Conservation (phyloP, 345 rosid species). For the Pelargonium nanum region DNA sequence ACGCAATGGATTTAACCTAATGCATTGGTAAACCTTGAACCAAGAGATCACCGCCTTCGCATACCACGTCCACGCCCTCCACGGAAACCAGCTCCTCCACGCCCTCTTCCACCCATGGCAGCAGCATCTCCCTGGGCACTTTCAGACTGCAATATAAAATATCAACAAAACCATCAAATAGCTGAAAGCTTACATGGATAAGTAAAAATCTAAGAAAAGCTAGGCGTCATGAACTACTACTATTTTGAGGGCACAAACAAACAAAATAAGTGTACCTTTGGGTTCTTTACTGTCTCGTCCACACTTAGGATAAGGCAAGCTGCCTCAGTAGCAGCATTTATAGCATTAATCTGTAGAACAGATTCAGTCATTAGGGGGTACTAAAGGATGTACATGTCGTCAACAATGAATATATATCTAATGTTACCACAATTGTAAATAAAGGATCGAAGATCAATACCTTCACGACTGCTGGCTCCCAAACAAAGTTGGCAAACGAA, state of each 20-base stretch:
- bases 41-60: constrained; percentile 65
- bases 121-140: constrained; percentile 98
- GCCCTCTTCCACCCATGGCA: constrained; percentile 86
- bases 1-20: too few relatives aligned
- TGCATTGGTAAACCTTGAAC: too few relatives aligned
- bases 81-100: constrained; percentile 54
- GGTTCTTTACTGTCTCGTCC: constrained; percentile 97
- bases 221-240: background rate
- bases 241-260: background rate
- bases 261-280: constrained; percentile 79
- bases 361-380: background rate
- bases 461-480: constrained; percentile 99
- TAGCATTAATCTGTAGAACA: constrained; percentile 70
- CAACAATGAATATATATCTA: background rate
- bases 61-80: constrained; percentile 97
- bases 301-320: constrained; percentile 92
- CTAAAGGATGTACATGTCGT: constrained; percentile 3
- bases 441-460: constrained; percentile 17
- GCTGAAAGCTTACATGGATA: too few relatives aligned
- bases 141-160: constrained; percentile 50
- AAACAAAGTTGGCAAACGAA: constrained; percentile 90
- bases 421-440: background rate
- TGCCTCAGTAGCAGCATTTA: constrained; percentile 99
- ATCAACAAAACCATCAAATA: too few relatives aligned
- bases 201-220: too few relatives aligned